These are phyloP conservation scores for Bryoerythrophyllum caledonicum DNA, from an alignment of 225 moss, liverwort and hornwort species.

Conservation along the genomic window DNA sequence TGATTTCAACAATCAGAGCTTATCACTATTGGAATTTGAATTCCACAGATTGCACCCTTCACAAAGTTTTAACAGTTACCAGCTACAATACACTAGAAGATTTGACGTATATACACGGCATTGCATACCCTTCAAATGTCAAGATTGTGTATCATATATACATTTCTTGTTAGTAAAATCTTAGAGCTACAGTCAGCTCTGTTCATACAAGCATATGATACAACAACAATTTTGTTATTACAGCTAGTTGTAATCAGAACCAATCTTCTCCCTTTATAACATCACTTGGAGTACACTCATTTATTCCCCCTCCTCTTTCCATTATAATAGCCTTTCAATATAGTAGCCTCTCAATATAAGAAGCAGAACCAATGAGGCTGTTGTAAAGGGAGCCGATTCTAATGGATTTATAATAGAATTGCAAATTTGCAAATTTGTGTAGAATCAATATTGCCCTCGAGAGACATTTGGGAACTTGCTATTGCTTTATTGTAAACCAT, in stretches of 20 bases:
- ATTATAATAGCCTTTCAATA: too few species aligned
- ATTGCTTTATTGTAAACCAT: constrained; percentile 73
- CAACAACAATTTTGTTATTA: too few species aligned
- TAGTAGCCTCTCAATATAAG: too few species aligned
- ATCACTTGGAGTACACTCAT: too few species aligned
- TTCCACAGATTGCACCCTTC: neutral
- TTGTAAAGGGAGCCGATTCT: too few species aligned
- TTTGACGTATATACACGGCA: neutral
- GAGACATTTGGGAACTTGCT: constrained; percentile 83
- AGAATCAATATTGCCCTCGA: constrained; percentile 71
- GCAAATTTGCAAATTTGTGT: constrained; percentile 10
- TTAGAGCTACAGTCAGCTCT: too few species aligned
- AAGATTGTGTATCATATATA: neutral
- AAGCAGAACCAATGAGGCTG: too few species aligned
- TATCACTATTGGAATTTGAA: neutral
- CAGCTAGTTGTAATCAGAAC: too few species aligned
- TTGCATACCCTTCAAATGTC: neutral
- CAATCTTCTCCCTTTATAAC: too few species aligned
- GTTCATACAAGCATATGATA: too few species aligned
- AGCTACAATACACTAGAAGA: neutral
- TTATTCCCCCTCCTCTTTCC: too few species aligned
- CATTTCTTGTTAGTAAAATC: neutral
- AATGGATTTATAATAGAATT: constrained; percentile 7
- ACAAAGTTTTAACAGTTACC: neutral
- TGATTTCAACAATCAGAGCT: neutral